Evolutionary conservation across 1,139 yeast species (phyloP), one percentile per base, ranked within the genome.

Genomic region (Sugiyamaella neomexicana): DNA sequence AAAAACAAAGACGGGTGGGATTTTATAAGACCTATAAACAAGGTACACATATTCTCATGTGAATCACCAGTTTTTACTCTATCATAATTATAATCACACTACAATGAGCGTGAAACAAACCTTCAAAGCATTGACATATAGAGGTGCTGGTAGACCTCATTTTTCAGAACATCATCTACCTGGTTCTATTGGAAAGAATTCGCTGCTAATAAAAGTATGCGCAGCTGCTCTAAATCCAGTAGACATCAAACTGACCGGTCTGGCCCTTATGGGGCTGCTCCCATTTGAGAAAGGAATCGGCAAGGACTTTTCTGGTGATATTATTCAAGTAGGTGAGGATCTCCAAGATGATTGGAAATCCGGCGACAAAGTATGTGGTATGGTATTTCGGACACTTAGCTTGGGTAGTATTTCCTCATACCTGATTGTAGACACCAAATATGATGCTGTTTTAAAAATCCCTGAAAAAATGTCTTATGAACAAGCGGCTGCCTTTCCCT

Each of bases 331-430:
- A 47, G 95, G 95, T 8, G 67, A 69, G 0, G 16, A 23, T 20
- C 69, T 47, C n/a, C 12, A 17, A 13, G 29, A 46, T 36, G 37
- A 49, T 31, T 78, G 79, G 68, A 69, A 72, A 29, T 78, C 71
- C 4, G 93, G 91, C 34, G 93, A 86, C 62, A 75, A 77, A 39
- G 85, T 86, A 1, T 80, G 80, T 63, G 96, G 95, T 8, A 65
- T 78, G 60, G 54, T 59, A 23, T 73, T 70, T 57, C 69, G 74
- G 58, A 75, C 75, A 43, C 76, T 59, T 52, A 77, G 77, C 4
- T 67, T 70, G 8, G 90, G 89, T 13, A 72, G 85, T 4, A 68
- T 79, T n/a, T 73, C 81, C 7, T 74, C 82, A 29, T 73, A 83
- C 44, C 74, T 83, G 34, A 58, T 77, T n/a, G 66, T 77, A 12